phyloP scores from a whole-genome alignment of 2,329 filamentous ascomycete genomes.

The Talaromyces marneffei region DNA sequence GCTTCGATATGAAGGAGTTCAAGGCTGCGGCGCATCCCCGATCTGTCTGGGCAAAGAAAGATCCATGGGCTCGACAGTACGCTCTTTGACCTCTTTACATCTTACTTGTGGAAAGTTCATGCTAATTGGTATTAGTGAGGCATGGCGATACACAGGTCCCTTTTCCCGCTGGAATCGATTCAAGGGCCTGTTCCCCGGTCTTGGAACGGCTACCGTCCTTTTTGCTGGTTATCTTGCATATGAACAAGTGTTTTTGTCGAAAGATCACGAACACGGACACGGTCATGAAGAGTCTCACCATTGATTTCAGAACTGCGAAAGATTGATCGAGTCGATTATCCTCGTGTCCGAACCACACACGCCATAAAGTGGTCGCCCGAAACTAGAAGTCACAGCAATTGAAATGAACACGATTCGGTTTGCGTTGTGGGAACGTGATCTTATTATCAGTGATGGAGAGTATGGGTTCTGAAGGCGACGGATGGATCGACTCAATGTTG shows the following conservation, averaged over 20 bases:
- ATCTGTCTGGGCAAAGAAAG: constrained; percentile 45
- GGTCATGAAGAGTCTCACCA: constrained; percentile 21
- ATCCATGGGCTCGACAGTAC: constrained; percentile 60
- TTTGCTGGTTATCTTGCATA: constrained; percentile 86
- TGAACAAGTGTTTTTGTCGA: constrained; percentile 79
- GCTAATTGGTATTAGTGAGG: constrained; percentile 59
- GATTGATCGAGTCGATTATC: constrained; percentile 13
- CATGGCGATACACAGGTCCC: constrained; percentile 86
- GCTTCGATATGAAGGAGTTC: constrained; percentile 82
- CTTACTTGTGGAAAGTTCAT: background rate
- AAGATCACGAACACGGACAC: constrained; percentile 55
- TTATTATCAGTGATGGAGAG: background rate
- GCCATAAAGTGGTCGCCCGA: background rate
- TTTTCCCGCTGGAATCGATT: constrained; percentile 89
- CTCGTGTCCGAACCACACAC: constrained; percentile 23
- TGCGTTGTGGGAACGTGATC: background rate
- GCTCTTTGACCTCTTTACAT: constrained; percentile 21
- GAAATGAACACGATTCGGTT: background rate
- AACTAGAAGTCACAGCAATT: background rate
- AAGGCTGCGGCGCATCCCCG: constrained; percentile 61
- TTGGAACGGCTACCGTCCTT: constrained; percentile 86
- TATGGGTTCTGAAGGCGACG: constrained; percentile 12
- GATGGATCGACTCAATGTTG: background rate
- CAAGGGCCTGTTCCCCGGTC: constrained; percentile 76
- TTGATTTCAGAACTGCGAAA: constrained; percentile 13